Evolutionary conservation across 257 asterid species (phyloP).

Genomic region (Capsicum pubescens): DNA sequence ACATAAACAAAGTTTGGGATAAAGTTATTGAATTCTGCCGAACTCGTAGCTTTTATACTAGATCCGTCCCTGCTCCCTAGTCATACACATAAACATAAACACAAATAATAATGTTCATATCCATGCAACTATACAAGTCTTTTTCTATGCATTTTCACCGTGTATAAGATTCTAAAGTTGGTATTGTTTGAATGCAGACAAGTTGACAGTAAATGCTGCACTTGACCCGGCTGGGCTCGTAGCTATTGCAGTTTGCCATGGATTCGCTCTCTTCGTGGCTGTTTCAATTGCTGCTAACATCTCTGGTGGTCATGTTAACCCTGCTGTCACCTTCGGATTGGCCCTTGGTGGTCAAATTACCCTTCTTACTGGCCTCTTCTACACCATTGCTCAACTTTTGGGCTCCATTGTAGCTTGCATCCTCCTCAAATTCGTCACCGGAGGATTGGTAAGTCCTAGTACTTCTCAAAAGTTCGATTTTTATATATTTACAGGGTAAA

Average conservation of each 20-base stretch:
- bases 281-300: conserved; percentile 86
- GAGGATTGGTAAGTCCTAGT: conserved; percentile 65
- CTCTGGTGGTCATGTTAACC: conserved; percentile 91
- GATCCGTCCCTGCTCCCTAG: not conserved
- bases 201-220: conserved; percentile 28
- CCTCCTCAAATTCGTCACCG: conserved; percentile 72
- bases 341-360: conserved; percentile 88
- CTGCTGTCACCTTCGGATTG: conserved; percentile 85
- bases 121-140: not conserved
- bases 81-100: not conserved
- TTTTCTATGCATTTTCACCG: not conserved
- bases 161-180: not conserved
- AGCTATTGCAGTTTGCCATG: conserved; percentile 37
- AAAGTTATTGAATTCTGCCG: not conserved
- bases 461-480: not conserved
- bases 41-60: not conserved
- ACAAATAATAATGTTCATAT: not conserved
- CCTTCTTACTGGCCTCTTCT: conserved; percentile 69
- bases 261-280: conserved; percentile 58
- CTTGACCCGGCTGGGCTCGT: conserved; percentile 37
- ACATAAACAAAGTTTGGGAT: no score
- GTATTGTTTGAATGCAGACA: conserved; percentile 7
- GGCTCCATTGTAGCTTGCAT: conserved; percentile 66
- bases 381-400: conserved; percentile 78
- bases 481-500: not conserved